Evolutionary conservation across 305 asterid species (phyloP).

Genomic region (Fraxinus platypoda): DNA sequence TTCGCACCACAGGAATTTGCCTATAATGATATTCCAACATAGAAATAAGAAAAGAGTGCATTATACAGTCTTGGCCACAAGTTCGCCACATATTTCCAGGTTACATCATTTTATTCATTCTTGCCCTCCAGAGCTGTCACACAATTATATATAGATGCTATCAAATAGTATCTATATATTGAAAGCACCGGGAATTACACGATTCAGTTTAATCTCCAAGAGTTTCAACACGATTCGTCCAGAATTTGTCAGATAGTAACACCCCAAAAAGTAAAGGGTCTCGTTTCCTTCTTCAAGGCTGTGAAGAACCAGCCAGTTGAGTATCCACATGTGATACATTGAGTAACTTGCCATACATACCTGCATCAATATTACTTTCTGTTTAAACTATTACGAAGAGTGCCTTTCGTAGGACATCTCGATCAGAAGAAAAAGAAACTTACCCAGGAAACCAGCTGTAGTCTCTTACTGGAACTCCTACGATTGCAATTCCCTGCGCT

Average conservation of each 20-base stretch:
- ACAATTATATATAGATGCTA: neutral
- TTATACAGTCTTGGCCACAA: neutral
- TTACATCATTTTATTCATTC: neutral
- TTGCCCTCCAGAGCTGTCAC: neutral
- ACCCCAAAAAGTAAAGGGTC: slow-evolving; percentile 25
- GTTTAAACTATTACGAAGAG: slow-evolving; percentile 5
- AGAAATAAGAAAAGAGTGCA: neutral
- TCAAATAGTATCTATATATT: neutral
- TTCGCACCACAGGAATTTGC: neutral
- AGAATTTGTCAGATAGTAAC: slow-evolving; percentile 20
- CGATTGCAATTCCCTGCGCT: slow-evolving; percentile 62
- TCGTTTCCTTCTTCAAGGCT: slow-evolving; percentile 35
- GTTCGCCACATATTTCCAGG: neutral
- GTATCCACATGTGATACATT: slow-evolving; percentile 64
- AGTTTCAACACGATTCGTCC: neutral
- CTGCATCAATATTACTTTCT: slow-evolving; percentile 37
- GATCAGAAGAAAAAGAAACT: slow-evolving; percentile 20
- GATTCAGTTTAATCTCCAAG: neutral
- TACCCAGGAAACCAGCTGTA: slow-evolving; percentile 99
- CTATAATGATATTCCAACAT: neutral
- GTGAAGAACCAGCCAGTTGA: slow-evolving; percentile 91
- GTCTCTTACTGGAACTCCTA: slow-evolving; percentile 68
- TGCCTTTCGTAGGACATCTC: neutral
- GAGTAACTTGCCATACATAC: slow-evolving; percentile 85
- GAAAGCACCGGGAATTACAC: neutral